These are phyloP conservation scores for Pogostemon cablin DNA, from an alignment of 257 asterid genomes.

Conservation along the genomic window DNA sequence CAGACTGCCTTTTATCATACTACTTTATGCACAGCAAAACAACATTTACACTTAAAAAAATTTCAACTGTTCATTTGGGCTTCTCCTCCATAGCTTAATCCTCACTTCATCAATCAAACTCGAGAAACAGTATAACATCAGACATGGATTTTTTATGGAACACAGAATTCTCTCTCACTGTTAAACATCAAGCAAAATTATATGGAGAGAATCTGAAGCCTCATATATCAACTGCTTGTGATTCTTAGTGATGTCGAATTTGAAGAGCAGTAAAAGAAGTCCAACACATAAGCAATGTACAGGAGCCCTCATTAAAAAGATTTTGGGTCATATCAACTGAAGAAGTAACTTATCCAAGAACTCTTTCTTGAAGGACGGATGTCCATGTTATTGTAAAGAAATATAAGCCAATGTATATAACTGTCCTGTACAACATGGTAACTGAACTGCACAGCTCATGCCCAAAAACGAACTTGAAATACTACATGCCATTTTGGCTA, in stretches of 20 bases:
- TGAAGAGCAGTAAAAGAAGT: constrained; percentile 11
- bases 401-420: background rate
- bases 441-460: constrained; percentile 23
- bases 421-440: constrained; percentile 4
- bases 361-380: background rate
- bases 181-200: too few relatives aligned
- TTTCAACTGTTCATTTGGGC: background rate
- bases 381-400: constrained; percentile 3
- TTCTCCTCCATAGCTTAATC: constrained; percentile 1
- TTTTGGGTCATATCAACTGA: constrained; percentile 2
- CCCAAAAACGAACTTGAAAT: constrained; percentile 18
- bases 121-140: constrained; percentile 25
- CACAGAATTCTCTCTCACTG: background rate
- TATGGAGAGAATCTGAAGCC: constrained; percentile 23
- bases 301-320: constrained; percentile 11
- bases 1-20: background rate
- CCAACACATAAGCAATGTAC: background rate
- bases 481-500: constrained; percentile 3
- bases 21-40: background rate
- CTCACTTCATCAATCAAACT: constrained; percentile 7
- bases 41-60: background rate
- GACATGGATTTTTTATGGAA: background rate
- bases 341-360: constrained; percentile 16
- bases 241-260: constrained; percentile 24
- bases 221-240: constrained; percentile 25